phyloP scores from a whole-genome alignment of 352 stramenopile genomes.

The Vaucheria bursata region DNA sequence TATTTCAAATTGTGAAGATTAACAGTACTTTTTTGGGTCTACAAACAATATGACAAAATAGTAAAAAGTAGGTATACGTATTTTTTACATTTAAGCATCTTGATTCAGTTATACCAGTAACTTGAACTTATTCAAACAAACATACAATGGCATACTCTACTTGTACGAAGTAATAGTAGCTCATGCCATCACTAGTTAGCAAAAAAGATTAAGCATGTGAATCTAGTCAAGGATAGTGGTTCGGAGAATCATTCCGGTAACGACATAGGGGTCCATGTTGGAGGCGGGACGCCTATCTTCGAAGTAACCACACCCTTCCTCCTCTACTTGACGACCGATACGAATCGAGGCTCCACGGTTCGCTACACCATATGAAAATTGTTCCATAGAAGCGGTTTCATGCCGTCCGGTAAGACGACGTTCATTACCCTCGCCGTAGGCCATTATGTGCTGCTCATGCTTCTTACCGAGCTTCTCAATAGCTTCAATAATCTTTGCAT shows the following conservation, averaged over 20 bases:
- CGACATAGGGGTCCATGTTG: slow-evolving; percentile 97
- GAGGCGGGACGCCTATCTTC: slow-evolving; percentile 91
- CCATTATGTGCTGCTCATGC: slow-evolving; percentile 88
- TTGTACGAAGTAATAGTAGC: too few relatives aligned
- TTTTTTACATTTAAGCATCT: too few relatives aligned
- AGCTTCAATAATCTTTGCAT: slow-evolving; percentile 79
- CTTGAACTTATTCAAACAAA: too few relatives aligned
- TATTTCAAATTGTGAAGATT: too few relatives aligned
- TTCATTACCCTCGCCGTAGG: slow-evolving; percentile 91
- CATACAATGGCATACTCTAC: too few relatives aligned
- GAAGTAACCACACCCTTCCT: slow-evolving; percentile 77
- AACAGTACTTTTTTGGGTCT: too few relatives aligned
- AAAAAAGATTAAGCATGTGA: neutral
- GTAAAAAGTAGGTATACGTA: too few relatives aligned
- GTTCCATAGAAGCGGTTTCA: slow-evolving; percentile 88
- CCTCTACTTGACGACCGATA: slow-evolving; percentile 61
- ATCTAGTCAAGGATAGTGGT: slow-evolving; percentile 52
- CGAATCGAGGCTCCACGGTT: slow-evolving; percentile 87
- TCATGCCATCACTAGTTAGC: too few relatives aligned
- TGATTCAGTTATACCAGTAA: too few relatives aligned
- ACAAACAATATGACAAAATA: too few relatives aligned
- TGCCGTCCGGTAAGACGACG: slow-evolving; percentile 85
- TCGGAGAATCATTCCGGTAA: slow-evolving; percentile 90
- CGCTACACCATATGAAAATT: slow-evolving; percentile 91
- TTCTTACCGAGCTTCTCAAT: slow-evolving; percentile 94